Evolutionary conservation across 1,284 basidiomycete species (phyloP), one percentile per base, ranked within the genome.

Genomic region (Porogramme epimiltina): DNA sequence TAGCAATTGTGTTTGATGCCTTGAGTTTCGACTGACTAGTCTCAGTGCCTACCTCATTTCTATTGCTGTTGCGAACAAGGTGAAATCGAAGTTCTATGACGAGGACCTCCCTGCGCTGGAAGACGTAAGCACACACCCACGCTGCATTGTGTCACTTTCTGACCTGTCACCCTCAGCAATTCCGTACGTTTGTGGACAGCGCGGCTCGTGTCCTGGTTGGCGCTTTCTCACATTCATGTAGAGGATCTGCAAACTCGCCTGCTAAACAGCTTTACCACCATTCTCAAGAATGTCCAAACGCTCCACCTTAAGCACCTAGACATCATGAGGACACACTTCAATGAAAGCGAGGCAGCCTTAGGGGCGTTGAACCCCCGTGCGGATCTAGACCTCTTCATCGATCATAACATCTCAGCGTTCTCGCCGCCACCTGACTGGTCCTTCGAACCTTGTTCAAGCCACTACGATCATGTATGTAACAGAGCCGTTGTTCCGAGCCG

Each of bases 391-490:
- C 69, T 91, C 19, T 92, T 87, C 70, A 79, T 90, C 37, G 77
- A 86, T 53, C 75, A 86, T 62, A 92, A 92, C 60, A 68, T 82
- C 45, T 76, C 86, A 28, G 74, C 82, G 2, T 92, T 90, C 65
- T 74, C 67, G 28, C 68, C 78, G 13, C 89, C 90, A 18, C 61
- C 59, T 20, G 84, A 90, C 63, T 89, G 82, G 83, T 67, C 57
- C 41, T 92, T 91, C 62, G 89, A 92, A 62, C 86, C 89, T n/a
- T 90, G 85, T 60, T 58, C 77, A 4, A 79, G 71, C 51, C 82
- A 88, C 61, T 91, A 92, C 65, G 90, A 92, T 62, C 87, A 81
- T 41, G 88, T 82, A 62, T 59, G 81, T 47, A n/a, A 4, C n/a
- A 22, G 11, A 22, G 18, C 15, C 11, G 11, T 13, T 11, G 15